These are phyloP conservation scores for Psilocybe tampanensis DNA, from an alignment of 768 basidiomycete genomes.

Conservation along the genomic window DNA sequence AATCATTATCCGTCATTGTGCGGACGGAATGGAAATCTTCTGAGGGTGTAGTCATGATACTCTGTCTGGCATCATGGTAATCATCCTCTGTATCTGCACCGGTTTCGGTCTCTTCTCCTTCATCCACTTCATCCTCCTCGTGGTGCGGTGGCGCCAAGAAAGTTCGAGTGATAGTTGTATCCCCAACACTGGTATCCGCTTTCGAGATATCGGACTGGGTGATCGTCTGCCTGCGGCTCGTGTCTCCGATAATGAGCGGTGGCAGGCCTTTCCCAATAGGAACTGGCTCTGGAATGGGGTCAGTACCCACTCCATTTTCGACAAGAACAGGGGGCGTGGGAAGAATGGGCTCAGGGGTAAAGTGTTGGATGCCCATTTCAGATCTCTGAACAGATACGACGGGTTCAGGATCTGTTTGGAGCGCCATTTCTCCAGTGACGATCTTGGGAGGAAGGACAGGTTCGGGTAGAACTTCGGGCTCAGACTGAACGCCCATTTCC, in stretches of 20 bases:
- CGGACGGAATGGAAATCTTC: slow-evolving; percentile 80
- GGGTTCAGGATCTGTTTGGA: slow-evolving; percentile 52
- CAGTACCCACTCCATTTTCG: slow-evolving; percentile 38
- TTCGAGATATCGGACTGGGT: slow-evolving; percentile 45
- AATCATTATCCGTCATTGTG: slow-evolving; percentile 72
- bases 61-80: slow-evolving; percentile 81
- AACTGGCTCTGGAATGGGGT: slow-evolving; percentile 29
- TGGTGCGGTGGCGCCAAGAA: slow-evolving; percentile 34
- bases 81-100: slow-evolving; percentile 75
- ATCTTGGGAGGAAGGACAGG: slow-evolving; percentile 17
- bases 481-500: slow-evolving; percentile 17
- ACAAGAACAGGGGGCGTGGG: slow-evolving; percentile 31
- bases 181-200: slow-evolving; percentile 31
- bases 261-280: slow-evolving; percentile 22
- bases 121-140: slow-evolving; percentile 26
- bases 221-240: slow-evolving; percentile 44
- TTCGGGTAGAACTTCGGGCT: slow-evolving; percentile 8
- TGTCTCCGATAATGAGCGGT: slow-evolving; percentile 20
- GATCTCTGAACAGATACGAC: slow-evolving; percentile 32
- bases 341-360: slow-evolving; percentile 29
- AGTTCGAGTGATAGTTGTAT: slow-evolving; percentile 41
- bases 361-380: slow-evolving; percentile 56
- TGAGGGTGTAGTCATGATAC: slow-evolving; percentile 61
- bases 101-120: slow-evolving; percentile 58
- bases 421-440: slow-evolving; percentile 37